Conservation (phyloP, 768 basidiomycete genomes). For the Russula brevipes region DNA sequence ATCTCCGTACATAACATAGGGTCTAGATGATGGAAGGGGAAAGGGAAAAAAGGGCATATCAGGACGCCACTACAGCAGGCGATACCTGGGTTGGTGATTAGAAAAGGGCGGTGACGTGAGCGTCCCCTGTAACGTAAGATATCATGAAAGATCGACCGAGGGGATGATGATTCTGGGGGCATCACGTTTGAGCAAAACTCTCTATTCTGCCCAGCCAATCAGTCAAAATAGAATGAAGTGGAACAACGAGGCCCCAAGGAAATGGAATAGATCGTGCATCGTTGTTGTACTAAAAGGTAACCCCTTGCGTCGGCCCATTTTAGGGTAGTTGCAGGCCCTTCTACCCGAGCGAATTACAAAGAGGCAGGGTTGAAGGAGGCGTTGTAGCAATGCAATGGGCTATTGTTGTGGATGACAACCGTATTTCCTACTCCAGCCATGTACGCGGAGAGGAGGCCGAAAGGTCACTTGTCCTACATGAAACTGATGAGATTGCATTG, state of each 20-base stretch:
- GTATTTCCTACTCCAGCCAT: background rate
- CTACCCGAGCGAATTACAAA: background rate
- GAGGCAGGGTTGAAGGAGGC: background rate
- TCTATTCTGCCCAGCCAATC: background rate
- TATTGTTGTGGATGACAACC: no score
- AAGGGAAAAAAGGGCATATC: background rate
- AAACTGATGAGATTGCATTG: no score
- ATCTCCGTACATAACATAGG: background rate
- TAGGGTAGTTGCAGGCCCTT: background rate
- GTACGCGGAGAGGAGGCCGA: background rate
- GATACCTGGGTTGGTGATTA: background rate
- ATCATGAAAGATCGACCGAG: background rate
- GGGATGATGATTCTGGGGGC: background rate
- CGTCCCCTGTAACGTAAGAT: slow-evolving; percentile 11
- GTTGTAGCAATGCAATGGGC: background rate
- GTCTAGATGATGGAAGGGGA: background rate
- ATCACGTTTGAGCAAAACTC: background rate
- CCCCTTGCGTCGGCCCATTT: background rate
- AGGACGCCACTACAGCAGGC: background rate
- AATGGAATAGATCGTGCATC: background rate
- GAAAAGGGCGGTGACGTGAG: slow-evolving; percentile 1
- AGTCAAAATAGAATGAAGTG: background rate
- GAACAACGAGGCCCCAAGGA: background rate
- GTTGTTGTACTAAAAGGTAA: background rate
- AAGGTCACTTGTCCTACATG: background rate